Percentiles rank a stretch among this genome's conserved stretches.
These are phyloP conservation scores for Martiniozyma asiatica DNA, from an alignment of 1,139 yeast genomes.

Conservation along the genomic window DNA sequence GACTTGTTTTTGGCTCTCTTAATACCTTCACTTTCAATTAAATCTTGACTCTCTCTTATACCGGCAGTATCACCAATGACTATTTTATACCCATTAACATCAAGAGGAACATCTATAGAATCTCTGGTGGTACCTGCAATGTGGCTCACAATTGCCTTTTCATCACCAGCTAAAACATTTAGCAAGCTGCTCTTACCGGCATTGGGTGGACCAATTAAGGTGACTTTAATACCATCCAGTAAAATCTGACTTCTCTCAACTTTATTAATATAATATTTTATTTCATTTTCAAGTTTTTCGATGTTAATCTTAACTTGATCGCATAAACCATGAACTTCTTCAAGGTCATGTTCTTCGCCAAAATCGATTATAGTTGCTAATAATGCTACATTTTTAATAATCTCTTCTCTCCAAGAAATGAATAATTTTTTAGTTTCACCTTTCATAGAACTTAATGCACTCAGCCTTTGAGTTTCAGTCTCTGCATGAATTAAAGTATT, in stretches of 20 bases:
- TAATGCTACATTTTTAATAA: slow-evolving; percentile 58
- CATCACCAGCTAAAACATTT: slow-evolving; percentile 61
- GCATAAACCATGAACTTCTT: slow-evolving; percentile 39
- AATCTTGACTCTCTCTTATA: slow-evolving; percentile 43
- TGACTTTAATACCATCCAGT: slow-evolving; percentile 60
- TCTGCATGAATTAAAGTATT: slow-evolving; percentile 88
- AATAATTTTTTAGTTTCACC: slow-evolving; percentile 54
- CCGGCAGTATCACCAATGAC: slow-evolving; percentile 93
- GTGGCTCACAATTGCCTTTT: slow-evolving; percentile 84
- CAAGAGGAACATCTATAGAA: slow-evolving; percentile 67
- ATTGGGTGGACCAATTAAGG: slow-evolving; percentile 84
- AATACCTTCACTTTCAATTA: slow-evolving; percentile 76
- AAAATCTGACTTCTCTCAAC: slow-evolving; percentile 54
- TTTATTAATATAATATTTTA: slow-evolving; percentile 36
- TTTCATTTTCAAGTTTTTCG: slow-evolving; percentile 28
- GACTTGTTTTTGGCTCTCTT: slow-evolving; percentile 56
- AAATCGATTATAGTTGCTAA: slow-evolving; percentile 86
- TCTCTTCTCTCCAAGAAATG: slow-evolving; percentile 51
- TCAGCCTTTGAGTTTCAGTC: slow-evolving; percentile 74
- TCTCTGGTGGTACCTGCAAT: slow-evolving; percentile 95
- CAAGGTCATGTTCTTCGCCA: slow-evolving; percentile 88
- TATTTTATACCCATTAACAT: slow-evolving; percentile 75
- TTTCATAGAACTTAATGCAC: slow-evolving; percentile 61
- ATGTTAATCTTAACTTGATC: slow-evolving; percentile 37
- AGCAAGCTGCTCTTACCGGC: slow-evolving; percentile 90